Percentiles rank a stretch among this genome's conserved stretches.
Conservation (phyloP, 2,329 filamentous ascomycete species). For the Fusarium redolens region DNA sequence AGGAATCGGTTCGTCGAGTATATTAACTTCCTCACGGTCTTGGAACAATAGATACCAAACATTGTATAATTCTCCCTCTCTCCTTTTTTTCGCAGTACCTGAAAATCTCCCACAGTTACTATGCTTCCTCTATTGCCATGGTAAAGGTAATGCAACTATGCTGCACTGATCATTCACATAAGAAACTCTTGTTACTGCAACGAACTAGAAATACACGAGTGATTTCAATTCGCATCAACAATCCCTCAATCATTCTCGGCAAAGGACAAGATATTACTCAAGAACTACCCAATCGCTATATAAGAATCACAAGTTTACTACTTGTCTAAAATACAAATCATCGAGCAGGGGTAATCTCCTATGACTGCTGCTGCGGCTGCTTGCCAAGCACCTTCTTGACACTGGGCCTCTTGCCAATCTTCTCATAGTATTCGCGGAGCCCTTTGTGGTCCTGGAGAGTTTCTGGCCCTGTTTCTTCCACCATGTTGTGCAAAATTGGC, state of each 20-base stretch:
- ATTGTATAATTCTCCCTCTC: background rate
- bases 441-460: slow-evolving; percentile 46
- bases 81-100: background rate
- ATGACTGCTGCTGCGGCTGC: background rate
- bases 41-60: background rate
- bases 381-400: slow-evolving; percentile 40
- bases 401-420: slow-evolving; percentile 38
- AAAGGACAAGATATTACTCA: background rate
- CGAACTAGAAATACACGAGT: background rate
- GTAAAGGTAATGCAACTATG: background rate
- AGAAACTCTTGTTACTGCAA: background rate
- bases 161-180: background rate
- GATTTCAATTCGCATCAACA: background rate
- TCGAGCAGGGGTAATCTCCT: background rate
- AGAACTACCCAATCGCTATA: background rate
- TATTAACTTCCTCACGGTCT: background rate
- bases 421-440: slow-evolving; percentile 55
- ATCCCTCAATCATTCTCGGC: background rate
- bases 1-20: background rate
- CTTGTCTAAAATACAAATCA: background rate
- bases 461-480: slow-evolving; percentile 48
- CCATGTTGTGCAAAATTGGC: slow-evolving; percentile 64
- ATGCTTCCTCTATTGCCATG: background rate
- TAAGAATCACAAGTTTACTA: background rate
- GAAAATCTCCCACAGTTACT: background rate